Percentiles rank a stretch among this genome's conserved stretches.
Evolutionary conservation across 371 early-diverging fungal species (phyloP).

Genomic region (Mortierella sp.): DNA sequence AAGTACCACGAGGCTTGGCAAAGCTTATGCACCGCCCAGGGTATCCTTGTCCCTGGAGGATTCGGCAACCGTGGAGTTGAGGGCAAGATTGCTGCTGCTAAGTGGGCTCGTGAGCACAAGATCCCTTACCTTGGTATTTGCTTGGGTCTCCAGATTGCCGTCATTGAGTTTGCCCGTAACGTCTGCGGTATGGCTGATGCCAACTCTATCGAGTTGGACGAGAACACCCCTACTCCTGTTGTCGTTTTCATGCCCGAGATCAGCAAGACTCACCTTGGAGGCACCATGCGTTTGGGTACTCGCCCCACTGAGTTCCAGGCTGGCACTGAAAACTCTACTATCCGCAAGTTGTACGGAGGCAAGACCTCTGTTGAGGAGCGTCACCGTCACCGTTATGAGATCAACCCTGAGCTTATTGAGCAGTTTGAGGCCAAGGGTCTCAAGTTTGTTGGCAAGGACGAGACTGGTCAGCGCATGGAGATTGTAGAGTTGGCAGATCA

Average conservation of each 20-base stretch:
- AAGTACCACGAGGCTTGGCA: conserved; percentile 97
- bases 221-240: conserved; percentile 78
- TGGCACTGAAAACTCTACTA: conserved; percentile 66
- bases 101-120: conserved; percentile 98
- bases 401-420: conserved; percentile 89
- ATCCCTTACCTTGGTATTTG: conserved; percentile 99
- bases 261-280: conserved; percentile 95
- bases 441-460: conserved; percentile 94
- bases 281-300: conserved; percentile 96
- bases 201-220: conserved; percentile 90
- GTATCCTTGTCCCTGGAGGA: conserved; percentile 99
- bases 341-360: conserved; percentile 80
- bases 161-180: conserved; percentile 98
- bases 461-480: conserved; percentile 97
- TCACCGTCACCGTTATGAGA: conserved; percentile 99
- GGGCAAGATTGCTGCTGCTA: conserved; percentile 97
- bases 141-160: conserved; percentile 98
- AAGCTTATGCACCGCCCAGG: conserved; percentile 87
- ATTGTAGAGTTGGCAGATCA: conserved; percentile 94
- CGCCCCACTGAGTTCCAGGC: conserved; percentile 89
- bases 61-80: conserved; percentile 98
- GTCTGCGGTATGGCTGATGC: conserved; percentile 90
- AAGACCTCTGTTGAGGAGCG: conserved; percentile 86
- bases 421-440: conserved; percentile 90
- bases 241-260: conserved; percentile 98